These are phyloP conservation scores for Fusarium austroafricanum DNA, from an alignment of 2,329 filamentous ascomycete species.

Conservation along the genomic window DNA sequence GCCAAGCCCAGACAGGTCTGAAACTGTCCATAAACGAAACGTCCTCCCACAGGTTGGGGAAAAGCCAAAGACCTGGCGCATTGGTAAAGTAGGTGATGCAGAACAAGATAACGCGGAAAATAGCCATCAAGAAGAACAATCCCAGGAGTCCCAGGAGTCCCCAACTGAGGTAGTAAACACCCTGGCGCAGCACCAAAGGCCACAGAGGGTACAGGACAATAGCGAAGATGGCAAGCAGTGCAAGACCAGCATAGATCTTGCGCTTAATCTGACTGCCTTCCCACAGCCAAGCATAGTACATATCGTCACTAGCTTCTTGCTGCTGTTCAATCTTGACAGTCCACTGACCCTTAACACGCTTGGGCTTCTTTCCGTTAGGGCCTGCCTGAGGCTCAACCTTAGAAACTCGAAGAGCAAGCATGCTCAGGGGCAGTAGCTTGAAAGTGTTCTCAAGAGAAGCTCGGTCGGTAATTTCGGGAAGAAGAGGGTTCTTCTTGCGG, in stretches of 20 bases:
- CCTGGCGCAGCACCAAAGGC: conserved; percentile 89
- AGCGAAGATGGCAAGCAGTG: conserved; percentile 84
- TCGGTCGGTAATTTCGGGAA: conserved; percentile 89
- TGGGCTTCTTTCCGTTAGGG: conserved; percentile 73
- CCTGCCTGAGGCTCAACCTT: conserved; percentile 80
- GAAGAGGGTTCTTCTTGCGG: conserved; percentile 86
- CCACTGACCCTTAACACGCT: conserved; percentile 96
- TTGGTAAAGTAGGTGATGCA: conserved; percentile 87
- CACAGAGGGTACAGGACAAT: conserved; percentile 96
- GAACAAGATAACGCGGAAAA: conserved; percentile 95
- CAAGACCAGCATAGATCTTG: conserved; percentile 88
- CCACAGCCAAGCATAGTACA: conserved; percentile 98
- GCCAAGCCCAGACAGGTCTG: conserved; percentile 96
- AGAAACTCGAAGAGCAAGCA: conserved; percentile 89
- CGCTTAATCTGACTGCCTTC: conserved; percentile 94
- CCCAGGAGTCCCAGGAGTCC: conserved; percentile 89
- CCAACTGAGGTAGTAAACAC: conserved; percentile 98
- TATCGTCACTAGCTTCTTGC: conserved; percentile 85
- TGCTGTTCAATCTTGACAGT: conserved; percentile 95
- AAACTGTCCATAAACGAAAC: conserved; percentile 99
- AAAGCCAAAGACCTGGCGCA: conserved; percentile 95
- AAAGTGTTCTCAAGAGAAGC: conserved; percentile 92
- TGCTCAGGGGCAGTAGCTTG: conserved; percentile 92
- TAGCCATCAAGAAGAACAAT: conserved; percentile 96
- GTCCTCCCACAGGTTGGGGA: conserved; percentile 97